phyloP scores from a whole-genome alignment of 805 yeast genomes.

The Wickerhamomyces hampshirensis region DNA sequence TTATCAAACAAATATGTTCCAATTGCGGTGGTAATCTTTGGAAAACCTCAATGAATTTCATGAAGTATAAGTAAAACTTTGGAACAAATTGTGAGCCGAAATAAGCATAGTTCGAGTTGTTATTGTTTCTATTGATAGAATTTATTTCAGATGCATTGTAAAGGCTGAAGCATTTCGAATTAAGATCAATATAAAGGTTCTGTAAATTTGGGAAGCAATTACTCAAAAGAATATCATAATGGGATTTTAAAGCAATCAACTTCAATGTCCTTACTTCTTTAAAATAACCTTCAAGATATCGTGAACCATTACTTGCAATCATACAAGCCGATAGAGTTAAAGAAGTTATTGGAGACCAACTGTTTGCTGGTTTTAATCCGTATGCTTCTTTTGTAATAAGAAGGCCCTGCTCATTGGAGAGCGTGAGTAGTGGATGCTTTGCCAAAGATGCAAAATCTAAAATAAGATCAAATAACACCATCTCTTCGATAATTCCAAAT shows the following conservation, averaged over 20 bases:
- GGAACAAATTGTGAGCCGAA: slow-evolving; percentile 26
- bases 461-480: slow-evolving; percentile 42
- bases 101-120: slow-evolving; percentile 24
- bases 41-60: slow-evolving; percentile 16
- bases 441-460: slow-evolving; percentile 39
- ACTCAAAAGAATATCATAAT: slow-evolving; percentile 44
- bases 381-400: slow-evolving; percentile 17
- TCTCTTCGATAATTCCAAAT: slow-evolving; percentile 38
- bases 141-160: slow-evolving; percentile 16
- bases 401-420: slow-evolving; percentile 22
- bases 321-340: slow-evolving; percentile 30
- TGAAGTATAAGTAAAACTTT: slow-evolving; percentile 22
- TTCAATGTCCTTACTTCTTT: slow-evolving; percentile 33
- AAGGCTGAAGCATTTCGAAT: slow-evolving; percentile 38
- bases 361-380: slow-evolving; percentile 8
- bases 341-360: slow-evolving; percentile 32
- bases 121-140: slow-evolving; percentile 17
- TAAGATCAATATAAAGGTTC: slow-evolving; percentile 41
- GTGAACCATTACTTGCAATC: slow-evolving; percentile 33
- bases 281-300: slow-evolving; percentile 35
- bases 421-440: slow-evolving; percentile 24
- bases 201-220: slow-evolving; percentile 39
- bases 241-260: slow-evolving; percentile 35
- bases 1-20: slow-evolving; percentile 15
- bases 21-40: slow-evolving; percentile 17